Percentiles rank a stretch among this genome's conserved stretches.
Evolutionary conservation across 257 asterid genomes (phyloP).

Genomic region (Misopates orontium): DNA sequence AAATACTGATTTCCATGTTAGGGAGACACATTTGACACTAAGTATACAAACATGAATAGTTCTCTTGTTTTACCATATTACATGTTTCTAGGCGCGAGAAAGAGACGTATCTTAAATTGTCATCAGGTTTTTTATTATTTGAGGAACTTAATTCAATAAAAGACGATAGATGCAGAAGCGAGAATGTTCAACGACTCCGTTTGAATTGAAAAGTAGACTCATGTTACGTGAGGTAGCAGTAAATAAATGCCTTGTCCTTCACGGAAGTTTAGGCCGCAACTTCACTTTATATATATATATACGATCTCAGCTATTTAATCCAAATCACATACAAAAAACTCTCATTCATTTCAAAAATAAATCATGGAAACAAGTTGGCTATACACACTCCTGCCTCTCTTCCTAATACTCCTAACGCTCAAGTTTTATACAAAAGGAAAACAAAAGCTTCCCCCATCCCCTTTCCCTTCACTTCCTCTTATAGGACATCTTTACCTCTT

Average conservation of each 20-base stretch:
- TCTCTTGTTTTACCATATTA: too few species aligned
- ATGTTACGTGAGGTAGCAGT: not conserved
- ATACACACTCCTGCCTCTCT: conserved; percentile 27
- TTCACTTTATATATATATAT: not conserved
- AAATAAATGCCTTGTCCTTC: not conserved
- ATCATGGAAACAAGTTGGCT: conserved; percentile 35
- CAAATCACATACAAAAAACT: not conserved
- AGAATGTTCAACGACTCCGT: too few species aligned
- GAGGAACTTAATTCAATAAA: too few species aligned
- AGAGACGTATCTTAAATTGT: too few species aligned
- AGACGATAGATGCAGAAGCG: too few species aligned
- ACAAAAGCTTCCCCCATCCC: conserved; percentile 52
- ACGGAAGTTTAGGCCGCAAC: not conserved
- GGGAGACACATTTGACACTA: too few species aligned
- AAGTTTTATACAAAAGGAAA: conserved; percentile 15
- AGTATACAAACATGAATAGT: too few species aligned
- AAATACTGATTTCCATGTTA: too few species aligned
- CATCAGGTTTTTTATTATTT: too few species aligned
- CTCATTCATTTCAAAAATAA: not conserved
- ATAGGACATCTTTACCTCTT: conserved; percentile 64
- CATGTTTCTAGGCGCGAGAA: too few species aligned
- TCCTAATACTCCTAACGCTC: conserved; percentile 3
- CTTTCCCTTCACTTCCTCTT: conserved; percentile 38
- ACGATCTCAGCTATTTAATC: too few species aligned
- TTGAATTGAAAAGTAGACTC: not conserved